A percentile compares a stretch with the other conserved stretches of the same genome.
These are phyloP conservation scores for Penicillium sp. DNA, from an alignment of 2,329 filamentous ascomycete genomes.

Conservation along the genomic window DNA sequence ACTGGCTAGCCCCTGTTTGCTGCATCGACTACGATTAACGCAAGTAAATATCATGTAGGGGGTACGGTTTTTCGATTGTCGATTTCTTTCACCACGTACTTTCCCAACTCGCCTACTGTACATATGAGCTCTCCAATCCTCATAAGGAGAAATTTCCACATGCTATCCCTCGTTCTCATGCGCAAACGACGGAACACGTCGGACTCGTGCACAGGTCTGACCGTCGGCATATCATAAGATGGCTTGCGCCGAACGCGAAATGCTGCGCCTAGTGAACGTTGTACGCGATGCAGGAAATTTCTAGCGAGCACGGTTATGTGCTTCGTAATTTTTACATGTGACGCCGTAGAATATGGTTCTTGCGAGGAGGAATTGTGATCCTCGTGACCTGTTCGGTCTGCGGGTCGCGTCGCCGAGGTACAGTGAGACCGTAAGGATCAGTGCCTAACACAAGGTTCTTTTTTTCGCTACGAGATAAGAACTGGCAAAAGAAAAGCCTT, in stretches of 20 bases:
- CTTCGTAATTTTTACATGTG: background rate
- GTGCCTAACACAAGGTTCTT: background rate
- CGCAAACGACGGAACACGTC: background rate
- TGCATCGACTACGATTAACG: constrained; percentile 5
- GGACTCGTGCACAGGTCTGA: background rate
- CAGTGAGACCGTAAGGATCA: too few relatives aligned
- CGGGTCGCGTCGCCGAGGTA: constrained; percentile 1
- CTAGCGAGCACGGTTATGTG: background rate
- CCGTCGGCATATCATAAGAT: background rate
- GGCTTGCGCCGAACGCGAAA: background rate
- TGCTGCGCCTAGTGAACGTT: background rate
- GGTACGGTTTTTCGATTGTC: background rate
- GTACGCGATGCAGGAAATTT: too few relatives aligned
- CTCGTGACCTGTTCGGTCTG: background rate
- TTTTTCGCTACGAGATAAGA: background rate
- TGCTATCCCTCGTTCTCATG: background rate
- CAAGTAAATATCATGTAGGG: background rate
- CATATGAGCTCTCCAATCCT: background rate
- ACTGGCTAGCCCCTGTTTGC: background rate
- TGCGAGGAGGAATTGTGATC: background rate
- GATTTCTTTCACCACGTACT: background rate
- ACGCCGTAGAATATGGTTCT: background rate
- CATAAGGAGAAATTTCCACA: background rate
- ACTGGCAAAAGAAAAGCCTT: background rate
- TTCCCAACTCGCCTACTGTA: background rate